phyloP scores from a whole-genome alignment of 2,329 filamentous ascomycete genomes.

The Colletotrichum zoysiae region DNA sequence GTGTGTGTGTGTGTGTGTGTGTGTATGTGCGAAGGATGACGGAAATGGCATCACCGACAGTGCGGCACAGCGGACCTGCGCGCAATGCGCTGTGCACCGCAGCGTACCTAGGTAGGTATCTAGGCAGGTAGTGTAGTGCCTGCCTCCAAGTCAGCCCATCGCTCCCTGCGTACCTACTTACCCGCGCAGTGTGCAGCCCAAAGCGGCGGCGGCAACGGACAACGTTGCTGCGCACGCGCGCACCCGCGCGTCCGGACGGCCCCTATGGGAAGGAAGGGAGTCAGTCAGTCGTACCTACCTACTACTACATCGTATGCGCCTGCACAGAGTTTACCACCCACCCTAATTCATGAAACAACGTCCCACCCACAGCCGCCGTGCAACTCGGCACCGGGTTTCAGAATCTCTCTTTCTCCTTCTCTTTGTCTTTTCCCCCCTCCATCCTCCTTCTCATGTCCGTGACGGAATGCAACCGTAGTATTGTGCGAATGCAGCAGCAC shows the following conservation, averaged over 20 bases:
- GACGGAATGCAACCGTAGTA: not conserved
- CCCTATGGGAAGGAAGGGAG: not conserved
- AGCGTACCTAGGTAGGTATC: too few species aligned
- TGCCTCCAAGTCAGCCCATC: not conserved
- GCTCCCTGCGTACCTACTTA: not conserved
- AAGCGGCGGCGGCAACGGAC: not conserved
- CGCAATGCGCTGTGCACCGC: not conserved
- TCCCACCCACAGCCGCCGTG: not conserved
- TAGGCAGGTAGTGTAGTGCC: not conserved
- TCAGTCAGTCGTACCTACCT: not conserved
- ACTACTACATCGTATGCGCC: not conserved
- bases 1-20: not conserved
- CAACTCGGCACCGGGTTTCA: slow-evolving; percentile 14
- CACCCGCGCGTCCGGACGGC: not conserved
- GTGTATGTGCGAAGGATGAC: not conserved
- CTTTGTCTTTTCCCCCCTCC: too few species aligned
- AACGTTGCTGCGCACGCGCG: not conserved
- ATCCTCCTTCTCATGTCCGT: not conserved
- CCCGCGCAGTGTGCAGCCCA: not conserved
- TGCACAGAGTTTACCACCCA: not conserved
- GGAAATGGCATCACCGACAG: not conserved
- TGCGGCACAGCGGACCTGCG: not conserved
- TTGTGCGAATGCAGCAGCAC: not conserved
- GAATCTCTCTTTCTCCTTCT: not conserved
- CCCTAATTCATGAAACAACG: not conserved